Evolutionary conservation across 2,329 filamentous ascomycete species (phyloP).

Genomic region (Colletotrichum incanum): DNA sequence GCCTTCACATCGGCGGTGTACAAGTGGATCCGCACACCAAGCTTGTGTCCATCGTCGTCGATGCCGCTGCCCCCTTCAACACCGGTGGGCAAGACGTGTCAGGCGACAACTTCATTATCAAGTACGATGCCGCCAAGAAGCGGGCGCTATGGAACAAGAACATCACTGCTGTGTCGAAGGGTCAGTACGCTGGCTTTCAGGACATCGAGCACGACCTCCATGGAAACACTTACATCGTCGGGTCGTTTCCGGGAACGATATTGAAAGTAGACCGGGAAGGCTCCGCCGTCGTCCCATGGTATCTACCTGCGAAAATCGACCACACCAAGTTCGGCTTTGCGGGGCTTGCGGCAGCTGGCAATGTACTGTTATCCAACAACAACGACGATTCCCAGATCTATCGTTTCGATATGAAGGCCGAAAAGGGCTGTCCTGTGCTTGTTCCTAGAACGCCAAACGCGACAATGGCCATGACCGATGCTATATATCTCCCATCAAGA

Average conservation of each 20-base stretch:
- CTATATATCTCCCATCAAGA: slow-evolving; percentile 52
- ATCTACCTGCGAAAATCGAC: slow-evolving; percentile 38
- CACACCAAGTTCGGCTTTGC: slow-evolving; percentile 43
- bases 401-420: slow-evolving; percentile 44
- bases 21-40: slow-evolving; percentile 40
- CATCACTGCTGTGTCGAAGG: slow-evolving; percentile 41
- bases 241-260: slow-evolving; percentile 45
- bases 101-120: slow-evolving; percentile 46
- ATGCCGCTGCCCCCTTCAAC: slow-evolving; percentile 43
- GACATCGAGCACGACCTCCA: slow-evolving; percentile 43
- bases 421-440: slow-evolving; percentile 38
- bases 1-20: slow-evolving; percentile 44
- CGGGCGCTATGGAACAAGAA: slow-evolving; percentile 45
- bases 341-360: slow-evolving; percentile 38
- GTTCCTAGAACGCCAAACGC: slow-evolving; percentile 39
- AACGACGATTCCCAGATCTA: slow-evolving; percentile 39
- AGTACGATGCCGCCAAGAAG: slow-evolving; percentile 43
- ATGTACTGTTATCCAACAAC: slow-evolving; percentile 40
- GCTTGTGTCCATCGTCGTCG: slow-evolving; percentile 42
- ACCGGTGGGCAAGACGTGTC: slow-evolving; percentile 41
- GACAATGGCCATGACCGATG: slow-evolving; percentile 46
- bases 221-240: slow-evolving; percentile 45
- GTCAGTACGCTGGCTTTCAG: slow-evolving; percentile 45
- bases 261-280: slow-evolving; percentile 42
- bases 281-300: slow-evolving; percentile 40